phyloP scores from a whole-genome alignment of 2,329 filamentous ascomycete species.

The Phialophora tarda region DNA sequence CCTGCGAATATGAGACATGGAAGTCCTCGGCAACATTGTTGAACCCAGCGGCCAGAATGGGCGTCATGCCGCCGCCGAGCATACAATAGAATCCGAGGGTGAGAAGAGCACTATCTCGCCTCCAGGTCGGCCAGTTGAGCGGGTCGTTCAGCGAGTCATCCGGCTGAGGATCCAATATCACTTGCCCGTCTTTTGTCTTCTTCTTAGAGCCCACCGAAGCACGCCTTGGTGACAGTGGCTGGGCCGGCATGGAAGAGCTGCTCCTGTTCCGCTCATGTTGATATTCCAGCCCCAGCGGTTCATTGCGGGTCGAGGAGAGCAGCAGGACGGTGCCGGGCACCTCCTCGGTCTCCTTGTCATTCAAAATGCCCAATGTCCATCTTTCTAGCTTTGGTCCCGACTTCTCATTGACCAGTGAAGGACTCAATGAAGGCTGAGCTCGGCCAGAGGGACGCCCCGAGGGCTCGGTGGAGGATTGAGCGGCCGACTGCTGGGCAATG shows the following conservation, averaged over 20 bases:
- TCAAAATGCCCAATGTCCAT: slow-evolving; percentile 78
- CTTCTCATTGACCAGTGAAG: slow-evolving; percentile 22
- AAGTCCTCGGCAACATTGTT: slow-evolving; percentile 74
- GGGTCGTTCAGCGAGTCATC: slow-evolving; percentile 91
- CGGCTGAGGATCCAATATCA: slow-evolving; percentile 89
- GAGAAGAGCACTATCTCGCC: slow-evolving; percentile 77
- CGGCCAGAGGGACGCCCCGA: slow-evolving; percentile 4
- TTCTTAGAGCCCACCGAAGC: slow-evolving; percentile 62
- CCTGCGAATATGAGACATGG: slow-evolving; percentile 69
- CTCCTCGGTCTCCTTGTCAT: slow-evolving; percentile 79
- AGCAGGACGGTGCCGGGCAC: slow-evolving; percentile 75
- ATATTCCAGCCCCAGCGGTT: slow-evolving; percentile 65
- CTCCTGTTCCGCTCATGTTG: slow-evolving; percentile 57
- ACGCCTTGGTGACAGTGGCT: slow-evolving; percentile 47
- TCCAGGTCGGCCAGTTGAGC: slow-evolving; percentile 85
- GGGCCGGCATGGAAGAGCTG: slow-evolving; percentile 57
- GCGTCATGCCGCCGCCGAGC: slow-evolving; percentile 90
- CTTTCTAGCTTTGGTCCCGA: slow-evolving; percentile 42
- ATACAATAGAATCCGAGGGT: slow-evolving; percentile 91
- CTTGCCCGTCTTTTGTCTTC: slow-evolving; percentile 77
- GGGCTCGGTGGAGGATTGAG: not conserved
- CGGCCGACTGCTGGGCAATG: slow-evolving; percentile 4
- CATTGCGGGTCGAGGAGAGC: slow-evolving; percentile 65
- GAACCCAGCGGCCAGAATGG: slow-evolving; percentile 88
- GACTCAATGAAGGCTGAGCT: slow-evolving; percentile 8